These are phyloP conservation scores for Euptelea pleiosperma DNA, from an alignment of 164 flowering plant genomes.

Conservation along the genomic window DNA sequence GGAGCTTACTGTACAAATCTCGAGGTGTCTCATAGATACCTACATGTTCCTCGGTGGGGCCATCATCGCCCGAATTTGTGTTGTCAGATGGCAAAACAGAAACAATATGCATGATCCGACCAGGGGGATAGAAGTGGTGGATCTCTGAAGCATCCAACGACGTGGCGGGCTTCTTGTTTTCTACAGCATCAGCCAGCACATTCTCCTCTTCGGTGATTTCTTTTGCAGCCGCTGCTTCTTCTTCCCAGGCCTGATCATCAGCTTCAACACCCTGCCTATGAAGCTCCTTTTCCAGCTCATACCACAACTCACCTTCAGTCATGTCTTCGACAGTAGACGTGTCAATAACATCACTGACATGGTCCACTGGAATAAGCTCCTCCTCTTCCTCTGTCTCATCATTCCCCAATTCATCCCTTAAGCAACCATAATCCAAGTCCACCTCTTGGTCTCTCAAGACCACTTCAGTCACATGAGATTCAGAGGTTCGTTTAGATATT, in stretches of 20 bases:
- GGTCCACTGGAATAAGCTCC: conserved; percentile 34
- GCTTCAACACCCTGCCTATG: conserved; percentile 44
- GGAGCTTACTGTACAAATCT: conserved; percentile 76
- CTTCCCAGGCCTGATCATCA: conserved; percentile 40
- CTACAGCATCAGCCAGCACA: conserved; percentile 42
- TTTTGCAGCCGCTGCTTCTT: conserved; percentile 58
- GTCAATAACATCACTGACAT: conserved; percentile 25
- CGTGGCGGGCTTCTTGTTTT: conserved; percentile 26
- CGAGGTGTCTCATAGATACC: conserved; percentile 76
- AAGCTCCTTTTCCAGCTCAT: conserved; percentile 79
- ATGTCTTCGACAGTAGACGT: conserved; percentile 47
- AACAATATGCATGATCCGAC: conserved; percentile 84
- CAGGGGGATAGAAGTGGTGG: conserved; percentile 78
- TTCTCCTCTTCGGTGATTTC: conserved; percentile 71
- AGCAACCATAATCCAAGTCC: conserved; percentile 26
- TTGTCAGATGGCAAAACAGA: no score
- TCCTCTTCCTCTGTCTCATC: conserved; percentile 66
- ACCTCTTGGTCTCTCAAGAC: conserved; percentile 12
- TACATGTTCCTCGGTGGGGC: conserved; percentile 34
- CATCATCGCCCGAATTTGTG: conserved; percentile 20
- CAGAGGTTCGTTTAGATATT: no score
- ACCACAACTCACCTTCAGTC: conserved; percentile 78
- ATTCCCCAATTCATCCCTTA: conserved; percentile 31
- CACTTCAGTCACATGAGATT: conserved; percentile 33
- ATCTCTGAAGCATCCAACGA: conserved; percentile 49